Evolutionary conservation across 768 basidiomycete genomes (phyloP).

Genomic region (Termitomyces bulborhizus): DNA sequence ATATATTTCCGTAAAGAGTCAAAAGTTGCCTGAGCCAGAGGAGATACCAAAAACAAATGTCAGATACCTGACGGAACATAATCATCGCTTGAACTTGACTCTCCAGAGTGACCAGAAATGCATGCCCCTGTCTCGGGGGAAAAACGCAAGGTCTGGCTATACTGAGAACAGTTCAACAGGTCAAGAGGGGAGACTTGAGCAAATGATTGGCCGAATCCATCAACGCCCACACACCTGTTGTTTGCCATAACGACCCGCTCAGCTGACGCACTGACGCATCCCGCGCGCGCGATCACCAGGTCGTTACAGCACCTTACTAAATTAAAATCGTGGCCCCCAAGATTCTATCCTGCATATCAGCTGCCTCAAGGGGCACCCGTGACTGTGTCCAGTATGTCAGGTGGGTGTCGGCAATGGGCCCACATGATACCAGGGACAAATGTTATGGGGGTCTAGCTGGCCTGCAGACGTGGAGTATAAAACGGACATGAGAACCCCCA

Average conservation of each 20-base stretch:
- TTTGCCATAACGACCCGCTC: constrained; percentile 1
- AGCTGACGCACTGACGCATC: constrained; percentile 12
- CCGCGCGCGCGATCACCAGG: constrained; percentile 10
- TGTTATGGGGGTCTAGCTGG: neutral
- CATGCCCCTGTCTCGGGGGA: no score
- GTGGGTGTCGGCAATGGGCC: constrained; percentile 12
- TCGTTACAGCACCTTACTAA: neutral
- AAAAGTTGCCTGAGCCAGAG: no score
- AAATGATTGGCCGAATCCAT: neutral
- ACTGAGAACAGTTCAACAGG: no score
- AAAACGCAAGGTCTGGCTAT: no score
- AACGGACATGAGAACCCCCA: constrained; percentile 5
- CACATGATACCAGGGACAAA: constrained; percentile 8
- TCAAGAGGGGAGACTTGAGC: neutral
- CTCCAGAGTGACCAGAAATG: no score
- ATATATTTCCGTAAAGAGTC: no score
- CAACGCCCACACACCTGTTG: no score
- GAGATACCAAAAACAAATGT: no score
- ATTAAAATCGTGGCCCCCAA: constrained; percentile 5
- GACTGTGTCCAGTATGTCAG: constrained; percentile 9
- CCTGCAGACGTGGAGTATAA: constrained; percentile 6
- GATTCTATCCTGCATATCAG: constrained; percentile 4
- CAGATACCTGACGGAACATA: no score
- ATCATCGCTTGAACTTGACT: no score
- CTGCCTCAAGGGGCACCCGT: constrained; percentile 9